Evolutionary conservation across 2,329 filamentous ascomycete genomes (phyloP).

Genomic region (Didymella lethalis): DNA sequence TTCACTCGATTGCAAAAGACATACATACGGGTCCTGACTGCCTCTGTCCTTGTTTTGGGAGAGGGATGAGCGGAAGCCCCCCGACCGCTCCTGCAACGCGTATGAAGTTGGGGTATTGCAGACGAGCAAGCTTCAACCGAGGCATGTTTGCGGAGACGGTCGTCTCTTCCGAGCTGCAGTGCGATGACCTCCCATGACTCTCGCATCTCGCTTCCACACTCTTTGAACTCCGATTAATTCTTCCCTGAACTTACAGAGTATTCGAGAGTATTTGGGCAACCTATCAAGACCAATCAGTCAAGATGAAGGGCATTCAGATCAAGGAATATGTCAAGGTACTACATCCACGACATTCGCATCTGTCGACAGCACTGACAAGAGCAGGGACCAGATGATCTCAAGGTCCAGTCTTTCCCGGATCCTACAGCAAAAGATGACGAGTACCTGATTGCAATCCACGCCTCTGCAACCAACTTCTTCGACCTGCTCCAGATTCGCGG

Average conservation of each 20-base stretch:
- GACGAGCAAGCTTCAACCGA: constrained; percentile 26
- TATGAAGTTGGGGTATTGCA: constrained; percentile 18
- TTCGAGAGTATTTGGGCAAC: not conserved
- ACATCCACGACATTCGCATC: constrained; percentile 6
- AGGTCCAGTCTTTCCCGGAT: constrained; percentile 75
- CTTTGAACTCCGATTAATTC: not conserved
- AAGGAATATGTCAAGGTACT: constrained; percentile 76
- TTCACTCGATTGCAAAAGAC: too few species aligned
- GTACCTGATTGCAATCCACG: constrained; percentile 87
- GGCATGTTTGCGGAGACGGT: constrained; percentile 24
- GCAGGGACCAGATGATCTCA: constrained; percentile 80
- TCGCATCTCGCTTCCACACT: not conserved
- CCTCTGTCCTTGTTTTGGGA: too few species aligned
- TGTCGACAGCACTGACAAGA: constrained; percentile 10
- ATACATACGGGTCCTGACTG: too few species aligned
- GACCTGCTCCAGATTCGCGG: constrained; percentile 94
- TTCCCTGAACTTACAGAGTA: not conserved
- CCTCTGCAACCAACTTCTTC: constrained; percentile 94
- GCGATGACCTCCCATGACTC: constrained; percentile 3
- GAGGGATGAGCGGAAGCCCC: too few species aligned
- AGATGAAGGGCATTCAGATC: constrained; percentile 78
- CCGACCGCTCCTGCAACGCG: too few species aligned
- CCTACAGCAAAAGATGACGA: constrained; percentile 74
- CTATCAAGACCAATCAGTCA: constrained; percentile 2
- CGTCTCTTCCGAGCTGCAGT: constrained; percentile 12